Evolutionary conservation across 78 protist genomes (phyloP), one percentile per base, ranked within the genome.

Genomic region (Cavenderia fasciculata): DNA sequence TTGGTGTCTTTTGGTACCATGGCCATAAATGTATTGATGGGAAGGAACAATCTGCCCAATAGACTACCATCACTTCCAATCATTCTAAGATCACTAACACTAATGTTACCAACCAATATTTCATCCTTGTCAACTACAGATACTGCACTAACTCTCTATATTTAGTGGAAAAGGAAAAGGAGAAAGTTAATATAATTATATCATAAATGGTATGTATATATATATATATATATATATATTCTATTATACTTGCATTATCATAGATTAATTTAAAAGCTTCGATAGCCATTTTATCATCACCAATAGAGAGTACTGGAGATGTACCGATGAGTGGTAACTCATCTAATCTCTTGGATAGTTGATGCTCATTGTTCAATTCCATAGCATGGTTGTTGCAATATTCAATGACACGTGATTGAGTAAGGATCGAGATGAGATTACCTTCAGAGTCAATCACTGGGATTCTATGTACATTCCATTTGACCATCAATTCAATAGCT

Each of bases 401-500:
- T 54, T 66, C 88, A 19, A 79, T n/a, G 1, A 79, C 56, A 38
- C 76, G 27, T 27, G 88, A 79, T 66, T 79, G 88, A 23, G 88
- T 79, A 0, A 79, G 33, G 7, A 79, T 49, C 4, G 88, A 79
- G 10, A 65, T 27, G 27, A 79, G 41, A 38, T 21, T 36, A 40
- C 88, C 88, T 38, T 79, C 88, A 34, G 70, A 11, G 41, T 79
- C 88, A 21, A 79, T 79, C 21, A 79, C 23, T 52, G 88, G 88
- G 23, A 79, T 18, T 27, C 88, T 36, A 52, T 79, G 88, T 6
- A 79, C 88, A 79, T 57, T 57, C 88, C 88, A 79, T 66, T 79
- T 79, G 1, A 54, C 47, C 88, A 79, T 79, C 27, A 79, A 54
- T 21, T 79, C 76, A 18, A 79, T 49, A 7, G 76, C 88, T 34